Conservation (phyloP, 2,329 filamentous ascomycete species). For the Neopestalotiopsis clavispora region DNA sequence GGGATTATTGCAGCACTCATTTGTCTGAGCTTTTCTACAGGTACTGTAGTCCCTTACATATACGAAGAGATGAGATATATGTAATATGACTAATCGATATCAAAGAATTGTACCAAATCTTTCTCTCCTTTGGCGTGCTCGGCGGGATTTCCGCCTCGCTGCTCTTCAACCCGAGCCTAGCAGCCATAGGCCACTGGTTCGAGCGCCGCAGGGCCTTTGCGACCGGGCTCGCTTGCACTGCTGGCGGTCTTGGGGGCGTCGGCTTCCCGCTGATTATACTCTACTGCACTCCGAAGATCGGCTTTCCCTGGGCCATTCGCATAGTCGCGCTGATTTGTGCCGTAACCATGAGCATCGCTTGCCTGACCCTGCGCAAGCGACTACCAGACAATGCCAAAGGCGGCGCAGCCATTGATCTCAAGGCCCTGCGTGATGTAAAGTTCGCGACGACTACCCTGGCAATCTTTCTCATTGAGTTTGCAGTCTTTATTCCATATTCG, state of each 20-base stretch:
- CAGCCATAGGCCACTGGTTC: constrained; percentile 37
- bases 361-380: constrained; percentile 29
- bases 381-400: constrained; percentile 45
- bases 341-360: constrained; percentile 31
- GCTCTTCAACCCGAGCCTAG: constrained; percentile 39
- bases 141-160: constrained; percentile 46
- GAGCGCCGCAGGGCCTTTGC: constrained; percentile 28
- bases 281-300: constrained; percentile 31
- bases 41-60: background rate
- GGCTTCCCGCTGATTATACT: constrained; percentile 40
- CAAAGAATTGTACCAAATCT: constrained; percentile 38
- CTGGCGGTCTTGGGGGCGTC: constrained; percentile 33
- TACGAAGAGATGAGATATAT: no score
- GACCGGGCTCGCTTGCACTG: constrained; percentile 29
- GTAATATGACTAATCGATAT: constrained; percentile 33
- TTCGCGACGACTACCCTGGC: constrained; percentile 46
- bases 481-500: constrained; percentile 51
- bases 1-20: constrained; percentile 60
- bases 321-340: constrained; percentile 34
- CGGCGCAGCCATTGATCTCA: constrained; percentile 40
- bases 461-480: constrained; percentile 52
- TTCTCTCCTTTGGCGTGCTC: constrained; percentile 47
- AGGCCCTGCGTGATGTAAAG: constrained; percentile 44
- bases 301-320: constrained; percentile 41
- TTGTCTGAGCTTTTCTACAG: constrained; percentile 32